Conservation (phyloP, 306 rosid genomes). For the Dalbergia oliveri region DNA sequence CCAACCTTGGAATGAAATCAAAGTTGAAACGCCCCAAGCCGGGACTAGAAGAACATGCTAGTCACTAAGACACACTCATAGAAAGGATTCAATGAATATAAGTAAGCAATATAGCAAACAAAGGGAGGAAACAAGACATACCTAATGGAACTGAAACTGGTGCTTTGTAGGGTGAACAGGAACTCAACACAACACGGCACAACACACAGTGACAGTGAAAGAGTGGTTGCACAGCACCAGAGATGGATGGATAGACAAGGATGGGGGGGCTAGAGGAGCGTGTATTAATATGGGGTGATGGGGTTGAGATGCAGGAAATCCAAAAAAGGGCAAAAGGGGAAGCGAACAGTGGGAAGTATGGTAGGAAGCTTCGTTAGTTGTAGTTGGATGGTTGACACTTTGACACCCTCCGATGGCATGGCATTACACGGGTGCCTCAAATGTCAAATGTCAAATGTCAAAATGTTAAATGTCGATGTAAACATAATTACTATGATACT, state of each 20-base stretch:
- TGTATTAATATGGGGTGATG: constrained; percentile 41
- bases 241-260: constrained; percentile 19
- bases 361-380: constrained; percentile 73
- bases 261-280: constrained; percentile 19
- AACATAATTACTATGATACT: not conserved
- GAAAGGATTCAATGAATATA: not conserved
- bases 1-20: constrained; percentile 23
- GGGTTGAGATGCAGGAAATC: constrained; percentile 33
- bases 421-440: constrained; percentile 35
- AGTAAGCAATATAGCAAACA: constrained; percentile 19
- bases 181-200: not conserved
- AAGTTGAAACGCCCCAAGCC: not conserved
- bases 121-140: constrained; percentile 33
- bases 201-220: constrained; percentile 5
- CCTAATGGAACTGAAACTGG: constrained; percentile 47
- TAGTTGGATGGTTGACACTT: constrained; percentile 55
- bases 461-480: constrained; percentile 3
- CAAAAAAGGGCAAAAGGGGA: constrained; percentile 32
- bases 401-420: constrained; percentile 18
- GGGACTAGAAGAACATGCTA: not conserved
- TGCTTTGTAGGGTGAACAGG: constrained; percentile 26
- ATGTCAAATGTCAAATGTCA: constrained; percentile 20
- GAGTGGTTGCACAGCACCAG: constrained; percentile 10
- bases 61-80: not conserved
- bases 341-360: constrained; percentile 54